A percentile compares a stretch with the other conserved stretches of the same genome.
phyloP scores from a whole-genome alignment of 164 flowering plant genomes.

The Akebia trifoliata region DNA sequence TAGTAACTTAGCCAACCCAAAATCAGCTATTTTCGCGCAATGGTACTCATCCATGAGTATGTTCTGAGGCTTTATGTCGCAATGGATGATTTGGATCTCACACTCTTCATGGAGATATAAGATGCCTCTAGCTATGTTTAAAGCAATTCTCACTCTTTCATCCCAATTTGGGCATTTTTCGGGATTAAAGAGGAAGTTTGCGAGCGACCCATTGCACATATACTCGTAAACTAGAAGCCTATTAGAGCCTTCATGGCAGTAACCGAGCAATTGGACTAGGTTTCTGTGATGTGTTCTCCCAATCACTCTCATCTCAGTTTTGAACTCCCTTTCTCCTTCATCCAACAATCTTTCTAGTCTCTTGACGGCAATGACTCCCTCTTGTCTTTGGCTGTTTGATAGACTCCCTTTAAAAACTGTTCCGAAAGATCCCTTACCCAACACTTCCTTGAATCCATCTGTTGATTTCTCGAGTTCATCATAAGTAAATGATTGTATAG shows the following conservation, averaged over 20 bases:
- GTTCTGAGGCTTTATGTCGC: slow-evolving; percentile 33
- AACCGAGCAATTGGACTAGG: slow-evolving; percentile 4
- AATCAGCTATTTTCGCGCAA: slow-evolving; percentile 28
- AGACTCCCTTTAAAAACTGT: background rate
- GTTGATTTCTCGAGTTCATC: too few relatives aligned
- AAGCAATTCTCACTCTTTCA: slow-evolving; percentile 2
- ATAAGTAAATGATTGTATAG: too few relatives aligned
- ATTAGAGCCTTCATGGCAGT: background rate
- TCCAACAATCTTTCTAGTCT: background rate
- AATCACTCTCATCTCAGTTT: background rate
- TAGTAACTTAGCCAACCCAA: slow-evolving; percentile 31
- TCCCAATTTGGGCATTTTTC: background rate
- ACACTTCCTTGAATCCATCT: too few relatives aligned
- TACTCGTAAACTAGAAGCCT: slow-evolving; percentile 11
- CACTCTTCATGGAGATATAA: slow-evolving; percentile 37
- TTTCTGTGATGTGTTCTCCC: slow-evolving; percentile 9
- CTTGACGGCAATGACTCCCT: background rate
- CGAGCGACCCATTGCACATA: slow-evolving; percentile 11
- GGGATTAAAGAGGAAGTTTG: background rate
- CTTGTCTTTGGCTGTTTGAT: background rate
- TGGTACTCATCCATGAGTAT: slow-evolving; percentile 26
- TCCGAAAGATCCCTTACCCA: slow-evolving; percentile 3
- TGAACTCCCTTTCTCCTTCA: slow-evolving; percentile 3
- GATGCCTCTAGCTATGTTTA: slow-evolving; percentile 25
- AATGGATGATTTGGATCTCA: slow-evolving; percentile 29